These are phyloP conservation scores for Aspergillus tanneri DNA, from an alignment of 2,329 filamentous ascomycete species.

Conservation along the genomic window DNA sequence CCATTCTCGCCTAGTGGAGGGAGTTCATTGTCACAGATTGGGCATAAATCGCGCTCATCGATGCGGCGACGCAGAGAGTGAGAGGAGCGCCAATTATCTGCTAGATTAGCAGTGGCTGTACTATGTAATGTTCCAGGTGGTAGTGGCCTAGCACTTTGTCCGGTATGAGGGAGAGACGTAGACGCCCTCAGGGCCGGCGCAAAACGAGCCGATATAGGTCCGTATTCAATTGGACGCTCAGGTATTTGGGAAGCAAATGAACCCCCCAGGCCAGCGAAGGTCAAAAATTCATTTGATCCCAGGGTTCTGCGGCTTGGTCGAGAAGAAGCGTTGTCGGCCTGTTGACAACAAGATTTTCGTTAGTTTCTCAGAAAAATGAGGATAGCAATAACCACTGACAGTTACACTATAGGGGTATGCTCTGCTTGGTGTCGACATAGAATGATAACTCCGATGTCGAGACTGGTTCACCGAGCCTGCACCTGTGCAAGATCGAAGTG, in stretches of 20 bases:
- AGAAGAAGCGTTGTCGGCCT: slow-evolving; percentile 16
- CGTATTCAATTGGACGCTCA: slow-evolving; percentile 20
- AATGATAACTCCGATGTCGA: slow-evolving; percentile 29
- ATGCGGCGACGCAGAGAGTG: slow-evolving; percentile 30
- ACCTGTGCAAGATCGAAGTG: slow-evolving; percentile 20
- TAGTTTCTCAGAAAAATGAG: neutral
- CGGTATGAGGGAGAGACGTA: slow-evolving; percentile 8
- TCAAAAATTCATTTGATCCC: slow-evolving; percentile 25
- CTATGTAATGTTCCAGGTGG: too few relatives aligned
- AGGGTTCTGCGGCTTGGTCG: slow-evolving; percentile 28
- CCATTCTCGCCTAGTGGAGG: slow-evolving; percentile 40
- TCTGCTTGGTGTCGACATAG: slow-evolving; percentile 20
- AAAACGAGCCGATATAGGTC: slow-evolving; percentile 13
- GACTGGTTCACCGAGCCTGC: slow-evolving; percentile 20
- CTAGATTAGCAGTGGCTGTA: too few relatives aligned
- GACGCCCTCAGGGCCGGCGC: slow-evolving; percentile 4
- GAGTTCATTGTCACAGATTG: slow-evolving; percentile 45
- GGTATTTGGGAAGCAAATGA: slow-evolving; percentile 15
- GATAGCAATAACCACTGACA: slow-evolving; percentile 14
- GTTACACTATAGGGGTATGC: slow-evolving; percentile 10
- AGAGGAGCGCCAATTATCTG: too few relatives aligned
- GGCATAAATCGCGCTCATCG: slow-evolving; percentile 48
- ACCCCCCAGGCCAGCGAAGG: slow-evolving; percentile 17
- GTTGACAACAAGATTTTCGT: neutral
- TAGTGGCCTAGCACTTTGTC: neutral